phyloP scores from a whole-genome alignment of 2,329 filamentous ascomycete species.

The Fusarium buharicum region DNA sequence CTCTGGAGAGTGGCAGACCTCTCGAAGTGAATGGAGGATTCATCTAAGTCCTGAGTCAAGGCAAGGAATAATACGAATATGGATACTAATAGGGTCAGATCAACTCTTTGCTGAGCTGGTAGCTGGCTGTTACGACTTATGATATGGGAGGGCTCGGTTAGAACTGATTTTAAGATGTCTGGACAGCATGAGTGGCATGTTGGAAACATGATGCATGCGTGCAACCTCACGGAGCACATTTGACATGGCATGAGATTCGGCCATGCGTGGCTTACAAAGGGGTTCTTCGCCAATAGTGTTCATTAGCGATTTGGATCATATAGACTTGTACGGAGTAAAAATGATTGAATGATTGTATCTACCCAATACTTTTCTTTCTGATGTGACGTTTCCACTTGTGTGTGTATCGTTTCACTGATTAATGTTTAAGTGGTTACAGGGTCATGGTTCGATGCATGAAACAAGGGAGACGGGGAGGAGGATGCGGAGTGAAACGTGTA shows the following conservation, averaged over 20 bases:
- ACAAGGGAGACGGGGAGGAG: conserved; percentile 29
- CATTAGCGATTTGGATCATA: conserved; percentile 35
- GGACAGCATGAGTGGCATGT: conserved; percentile 31
- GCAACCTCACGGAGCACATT: conserved; percentile 38
- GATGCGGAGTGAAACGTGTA: conserved; percentile 25
- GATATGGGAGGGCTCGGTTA: conserved; percentile 36
- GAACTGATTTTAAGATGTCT: conserved; percentile 22
- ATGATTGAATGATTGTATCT: conserved; percentile 6
- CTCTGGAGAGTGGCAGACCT: conserved; percentile 60
- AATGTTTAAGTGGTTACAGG: background rate
- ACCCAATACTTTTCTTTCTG: background rate
- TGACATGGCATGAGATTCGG: conserved; percentile 23
- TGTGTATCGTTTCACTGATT: conserved; percentile 4
- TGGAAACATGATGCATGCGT: conserved; percentile 36
- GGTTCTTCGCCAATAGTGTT: conserved; percentile 26
- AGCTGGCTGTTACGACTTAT: conserved; percentile 39
- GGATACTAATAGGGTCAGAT: conserved; percentile 19
- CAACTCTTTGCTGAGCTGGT: conserved; percentile 3
- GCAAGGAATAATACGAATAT: background rate
- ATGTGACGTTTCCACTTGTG: background rate
- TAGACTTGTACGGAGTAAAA: conserved; percentile 33
- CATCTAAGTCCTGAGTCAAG: conserved; percentile 33
- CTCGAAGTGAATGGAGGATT: conserved; percentile 38
- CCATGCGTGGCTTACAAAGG: conserved; percentile 11
- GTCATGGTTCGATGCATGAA: conserved; percentile 15